Conservation (phyloP, 257 asterid species). For the Thymus mandschuricus region DNA sequence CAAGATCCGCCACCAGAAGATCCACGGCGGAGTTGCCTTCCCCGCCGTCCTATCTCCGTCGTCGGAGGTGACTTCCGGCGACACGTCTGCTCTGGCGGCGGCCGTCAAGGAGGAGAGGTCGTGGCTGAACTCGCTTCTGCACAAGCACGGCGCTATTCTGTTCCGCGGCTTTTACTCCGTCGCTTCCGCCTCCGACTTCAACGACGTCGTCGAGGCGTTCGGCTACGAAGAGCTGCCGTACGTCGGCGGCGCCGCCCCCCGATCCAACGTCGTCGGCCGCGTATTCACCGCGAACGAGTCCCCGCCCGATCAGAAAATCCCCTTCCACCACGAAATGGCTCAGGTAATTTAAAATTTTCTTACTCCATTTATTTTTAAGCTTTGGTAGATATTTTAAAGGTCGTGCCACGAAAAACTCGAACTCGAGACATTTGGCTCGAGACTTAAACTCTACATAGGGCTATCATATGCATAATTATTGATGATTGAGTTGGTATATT, state of each 20-base stretch:
- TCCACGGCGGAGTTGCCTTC: slow-evolving; percentile 49
- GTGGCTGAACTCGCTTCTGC: slow-evolving; percentile 63
- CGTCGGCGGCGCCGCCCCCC: slow-evolving; percentile 89
- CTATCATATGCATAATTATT: neutral
- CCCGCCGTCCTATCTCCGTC: slow-evolving; percentile 65
- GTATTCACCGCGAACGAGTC: slow-evolving; percentile 91
- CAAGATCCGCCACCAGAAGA: slow-evolving; percentile 60
- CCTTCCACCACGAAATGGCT: slow-evolving; percentile 87
- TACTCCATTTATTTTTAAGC: neutral
- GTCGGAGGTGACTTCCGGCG: neutral
- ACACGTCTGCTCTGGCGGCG: slow-evolving; percentile 32
- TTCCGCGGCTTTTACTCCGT: slow-evolving; percentile 61
- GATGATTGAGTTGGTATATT: neutral
- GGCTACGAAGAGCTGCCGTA: slow-evolving; percentile 85
- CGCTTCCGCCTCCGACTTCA: slow-evolving; percentile 69
- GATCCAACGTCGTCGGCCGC: slow-evolving; percentile 78
- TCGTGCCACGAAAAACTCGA: too few relatives aligned
- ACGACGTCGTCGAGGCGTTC: slow-evolving; percentile 80
- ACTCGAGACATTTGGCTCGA: too few relatives aligned
- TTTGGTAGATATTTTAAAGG: too few relatives aligned
- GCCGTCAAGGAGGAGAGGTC: slow-evolving; percentile 56
- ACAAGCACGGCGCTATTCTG: slow-evolving; percentile 66
- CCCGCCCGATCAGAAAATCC: slow-evolving; percentile 87
- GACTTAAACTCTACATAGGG: too few relatives aligned
- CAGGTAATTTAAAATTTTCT: slow-evolving; percentile 45